These are phyloP conservation scores for Globisporangium cederbergense DNA, from an alignment of 352 stramenopile genomes.

Conservation along the genomic window DNA sequence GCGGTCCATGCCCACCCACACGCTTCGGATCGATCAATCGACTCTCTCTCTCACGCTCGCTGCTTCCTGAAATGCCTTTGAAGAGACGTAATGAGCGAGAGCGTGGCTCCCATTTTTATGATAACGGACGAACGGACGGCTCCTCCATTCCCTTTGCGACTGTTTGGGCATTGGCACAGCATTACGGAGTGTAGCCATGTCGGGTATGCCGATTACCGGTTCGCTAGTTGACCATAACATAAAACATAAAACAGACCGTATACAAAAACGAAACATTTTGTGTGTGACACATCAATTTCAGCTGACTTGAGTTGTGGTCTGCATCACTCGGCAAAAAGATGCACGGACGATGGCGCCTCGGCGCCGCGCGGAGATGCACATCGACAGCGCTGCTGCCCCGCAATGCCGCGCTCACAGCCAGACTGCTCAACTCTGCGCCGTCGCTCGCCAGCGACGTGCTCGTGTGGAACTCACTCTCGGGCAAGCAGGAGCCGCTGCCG, in stretches of 20 bases:
- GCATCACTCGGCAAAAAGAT: constrained; percentile 8
- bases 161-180: no score
- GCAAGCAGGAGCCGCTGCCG: constrained; percentile 39
- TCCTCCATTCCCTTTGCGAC: no score
- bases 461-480: constrained; percentile 61
- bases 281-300: no score
- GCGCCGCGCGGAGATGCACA: not conserved
- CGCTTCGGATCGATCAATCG: not conserved
- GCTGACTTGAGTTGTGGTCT: not conserved
- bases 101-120: no score
- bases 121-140: no score
- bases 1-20: constrained; percentile 4
- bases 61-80: no score
- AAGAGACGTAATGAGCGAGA: no score
- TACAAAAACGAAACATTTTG: no score
- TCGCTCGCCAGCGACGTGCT: constrained; percentile 13
- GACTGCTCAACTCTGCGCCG: not conserved
- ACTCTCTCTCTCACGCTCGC: not conserved
- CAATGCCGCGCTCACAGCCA: not conserved
- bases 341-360: constrained; percentile 6
- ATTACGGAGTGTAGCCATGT: no score
- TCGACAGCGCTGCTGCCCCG: not conserved
- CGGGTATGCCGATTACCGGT: no score
- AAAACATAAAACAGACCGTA: no score
- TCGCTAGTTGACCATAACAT: no score